Evolutionary conservation across 2,329 filamentous ascomycete genomes (phyloP).

Genomic region (Trichoderma sp.): DNA sequence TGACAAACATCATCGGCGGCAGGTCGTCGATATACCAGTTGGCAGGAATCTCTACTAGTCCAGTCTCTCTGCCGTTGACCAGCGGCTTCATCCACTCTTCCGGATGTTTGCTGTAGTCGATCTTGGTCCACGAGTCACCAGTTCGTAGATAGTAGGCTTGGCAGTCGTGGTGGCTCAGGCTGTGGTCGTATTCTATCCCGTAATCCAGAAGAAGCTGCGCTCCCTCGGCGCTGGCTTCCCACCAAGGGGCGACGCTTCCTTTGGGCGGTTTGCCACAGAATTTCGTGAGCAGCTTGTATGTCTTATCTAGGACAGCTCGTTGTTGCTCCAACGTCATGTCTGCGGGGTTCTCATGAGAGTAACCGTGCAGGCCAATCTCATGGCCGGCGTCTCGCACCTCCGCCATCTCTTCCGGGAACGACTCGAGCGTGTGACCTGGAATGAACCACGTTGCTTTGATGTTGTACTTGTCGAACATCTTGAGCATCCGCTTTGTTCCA

Average conservation of each 20-base stretch:
- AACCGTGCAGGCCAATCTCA: constrained; percentile 13
- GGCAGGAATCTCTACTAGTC: constrained; percentile 10
- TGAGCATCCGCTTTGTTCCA: constrained; percentile 10
- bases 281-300: neutral
- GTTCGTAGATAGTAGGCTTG: constrained; percentile 10
- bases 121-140: constrained; percentile 9
- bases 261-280: constrained; percentile 11
- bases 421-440: constrained; percentile 9
- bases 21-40: constrained; percentile 15
- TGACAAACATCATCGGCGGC: constrained; percentile 11
- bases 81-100: constrained; percentile 9
- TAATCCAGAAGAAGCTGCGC: constrained; percentile 3
- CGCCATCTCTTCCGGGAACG: constrained; percentile 4
- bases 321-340: constrained; percentile 11
- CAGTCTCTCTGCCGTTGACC: constrained; percentile 6
- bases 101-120: neutral
- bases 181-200: constrained; percentile 11
- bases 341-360: constrained; percentile 11
- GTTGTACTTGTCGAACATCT: constrained; percentile 6
- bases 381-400: constrained; percentile 9
- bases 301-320: constrained; percentile 5
- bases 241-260: constrained; percentile 10
- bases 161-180: constrained; percentile 1
- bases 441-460: constrained; percentile 17
- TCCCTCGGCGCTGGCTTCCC: constrained; percentile 9